These are phyloP conservation scores for Leccinum ponderosum DNA, from an alignment of 1,284 basidiomycete species.

Conservation along the genomic window DNA sequence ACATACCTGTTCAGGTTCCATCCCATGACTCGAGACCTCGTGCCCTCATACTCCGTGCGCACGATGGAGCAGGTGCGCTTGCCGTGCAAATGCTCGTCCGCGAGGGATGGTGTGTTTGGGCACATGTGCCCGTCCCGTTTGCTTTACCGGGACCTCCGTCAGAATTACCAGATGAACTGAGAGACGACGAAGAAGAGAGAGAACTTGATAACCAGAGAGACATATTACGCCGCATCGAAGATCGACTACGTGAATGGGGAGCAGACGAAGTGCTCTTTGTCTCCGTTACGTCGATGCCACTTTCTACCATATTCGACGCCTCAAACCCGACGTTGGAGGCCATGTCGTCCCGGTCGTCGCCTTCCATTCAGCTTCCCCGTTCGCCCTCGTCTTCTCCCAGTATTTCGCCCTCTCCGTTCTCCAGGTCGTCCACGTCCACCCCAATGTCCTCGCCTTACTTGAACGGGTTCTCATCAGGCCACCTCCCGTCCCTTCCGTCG, in stretches of 20 bases:
- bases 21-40: conserved; percentile 34
- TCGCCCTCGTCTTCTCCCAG: conserved; percentile 34
- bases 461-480: conserved; percentile 24
- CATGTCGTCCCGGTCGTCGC: conserved; percentile 25
- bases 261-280: conserved; percentile 65
- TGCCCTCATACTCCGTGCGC: conserved; percentile 72
- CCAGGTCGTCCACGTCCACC: conserved; percentile 32
- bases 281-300: conserved; percentile 23
- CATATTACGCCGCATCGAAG: conserved; percentile 42
- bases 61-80: conserved; percentile 75
- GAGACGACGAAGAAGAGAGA: conserved; percentile 34
- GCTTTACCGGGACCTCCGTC: conserved; percentile 25
- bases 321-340: conserved; percentile 19
- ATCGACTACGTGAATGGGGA: conserved; percentile 60
- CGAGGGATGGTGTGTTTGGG: conserved; percentile 65
- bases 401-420: conserved; percentile 35
- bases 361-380: conserved; percentile 26
- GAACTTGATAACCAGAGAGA: conserved; percentile 34
- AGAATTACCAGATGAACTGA: conserved; percentile 26
- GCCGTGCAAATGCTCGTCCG: conserved; percentile 71
- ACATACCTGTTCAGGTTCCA: conserved; percentile 1
- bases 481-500: conserved; percentile 28
- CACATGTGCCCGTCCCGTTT: conserved; percentile 58
- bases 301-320: conserved; percentile 33
- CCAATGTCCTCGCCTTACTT: conserved; percentile 34